Percentiles rank a stretch among this genome's conserved stretches.
Evolutionary conservation across 2,329 filamentous ascomycete genomes (phyloP).

Genomic region (Ophiostoma tasmaniense): DNA sequence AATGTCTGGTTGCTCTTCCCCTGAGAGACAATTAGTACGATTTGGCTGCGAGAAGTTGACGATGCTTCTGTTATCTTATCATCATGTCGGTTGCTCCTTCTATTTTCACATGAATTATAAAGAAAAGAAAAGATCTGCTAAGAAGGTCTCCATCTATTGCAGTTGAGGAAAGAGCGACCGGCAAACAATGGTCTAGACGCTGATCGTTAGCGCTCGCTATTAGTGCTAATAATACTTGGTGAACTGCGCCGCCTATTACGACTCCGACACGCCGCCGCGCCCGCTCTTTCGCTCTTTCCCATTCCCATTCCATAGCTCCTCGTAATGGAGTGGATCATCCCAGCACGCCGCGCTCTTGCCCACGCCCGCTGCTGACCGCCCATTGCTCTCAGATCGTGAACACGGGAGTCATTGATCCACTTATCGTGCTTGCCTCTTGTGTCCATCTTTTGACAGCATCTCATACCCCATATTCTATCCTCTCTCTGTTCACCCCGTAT

Average conservation of each 20-base stretch:
- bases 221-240: too few species aligned
- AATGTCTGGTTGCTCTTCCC: not conserved
- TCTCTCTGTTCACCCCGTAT: too few species aligned
- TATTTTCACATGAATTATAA: not conserved
- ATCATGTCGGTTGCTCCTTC: not conserved
- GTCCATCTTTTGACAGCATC: not conserved
- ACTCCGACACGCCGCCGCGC: not conserved
- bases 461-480: not conserved
- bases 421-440: not conserved
- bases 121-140: not conserved
- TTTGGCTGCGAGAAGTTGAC: not conserved
- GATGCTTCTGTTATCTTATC: not conserved
- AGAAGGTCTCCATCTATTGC: not conserved
- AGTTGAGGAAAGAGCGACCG: not conserved
- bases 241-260: not conserved
- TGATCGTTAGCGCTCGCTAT: not conserved
- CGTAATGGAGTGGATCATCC: not conserved
- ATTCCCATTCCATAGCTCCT: not conserved
- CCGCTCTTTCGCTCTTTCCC: not conserved
- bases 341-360: not conserved
- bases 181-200: not conserved
- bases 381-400: slow-evolving; percentile 14
- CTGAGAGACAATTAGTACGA: not conserved
- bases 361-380: slow-evolving; percentile 14
- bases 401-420: not conserved